Percentiles rank a stretch among this genome's conserved stretches.
Evolutionary conservation across 495 filamentous ascomycete species (phyloP).

Genomic region (Neurospora tetraspora): DNA sequence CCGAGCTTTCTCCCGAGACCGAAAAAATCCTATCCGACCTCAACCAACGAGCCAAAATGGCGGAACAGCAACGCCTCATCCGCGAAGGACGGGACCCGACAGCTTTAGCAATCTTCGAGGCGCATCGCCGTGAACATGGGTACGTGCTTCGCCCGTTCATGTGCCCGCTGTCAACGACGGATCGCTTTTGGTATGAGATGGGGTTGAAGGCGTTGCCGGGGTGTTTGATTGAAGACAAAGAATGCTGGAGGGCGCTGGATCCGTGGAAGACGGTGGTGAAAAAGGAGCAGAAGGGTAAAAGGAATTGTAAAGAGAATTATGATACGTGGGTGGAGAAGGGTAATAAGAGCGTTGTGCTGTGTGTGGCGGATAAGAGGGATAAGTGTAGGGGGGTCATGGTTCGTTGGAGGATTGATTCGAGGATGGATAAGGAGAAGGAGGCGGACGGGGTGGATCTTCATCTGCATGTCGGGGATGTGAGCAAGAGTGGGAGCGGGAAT

Average conservation of each 20-base stretch:
- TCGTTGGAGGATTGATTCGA: not conserved
- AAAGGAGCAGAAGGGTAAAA: not conserved
- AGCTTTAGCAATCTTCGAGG: not conserved
- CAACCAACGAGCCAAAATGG: not conserved
- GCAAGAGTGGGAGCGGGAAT: not conserved
- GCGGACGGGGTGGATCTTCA: not conserved
- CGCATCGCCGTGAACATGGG: not conserved
- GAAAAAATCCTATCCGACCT: not conserved
- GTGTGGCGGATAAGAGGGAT: not conserved
- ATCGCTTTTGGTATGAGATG: not conserved
- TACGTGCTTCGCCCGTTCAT: not conserved
- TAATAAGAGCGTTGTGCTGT: not conserved
- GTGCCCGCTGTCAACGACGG: not conserved
- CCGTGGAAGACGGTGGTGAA: not conserved
- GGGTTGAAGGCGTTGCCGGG: not conserved
- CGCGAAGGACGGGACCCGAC: not conserved
- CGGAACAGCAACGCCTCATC: not conserved
- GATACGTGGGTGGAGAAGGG: not conserved
- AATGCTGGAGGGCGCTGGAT: not conserved
- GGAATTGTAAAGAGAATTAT: not conserved
- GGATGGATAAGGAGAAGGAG: not conserved
- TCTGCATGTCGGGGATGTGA: not conserved
- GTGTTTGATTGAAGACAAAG: not conserved
- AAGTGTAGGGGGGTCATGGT: not conserved
- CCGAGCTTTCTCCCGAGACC: not conserved